Base-by-base conservation (phyloP, 306 rosid species). In the Phaseolus lunatus region DNA sequence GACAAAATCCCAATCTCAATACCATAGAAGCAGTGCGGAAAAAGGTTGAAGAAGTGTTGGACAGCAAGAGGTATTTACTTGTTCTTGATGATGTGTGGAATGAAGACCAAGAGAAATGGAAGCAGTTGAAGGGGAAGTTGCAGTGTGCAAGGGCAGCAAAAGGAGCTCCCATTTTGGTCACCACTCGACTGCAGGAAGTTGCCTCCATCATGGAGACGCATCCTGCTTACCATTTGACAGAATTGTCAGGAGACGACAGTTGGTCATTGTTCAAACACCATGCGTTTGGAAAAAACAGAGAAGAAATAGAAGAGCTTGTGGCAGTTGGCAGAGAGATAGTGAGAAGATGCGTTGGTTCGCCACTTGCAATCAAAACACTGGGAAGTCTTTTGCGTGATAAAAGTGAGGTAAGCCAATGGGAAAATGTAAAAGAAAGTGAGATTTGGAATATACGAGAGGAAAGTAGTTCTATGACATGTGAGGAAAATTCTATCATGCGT, bases 41-140 rank as follows among this genome's bases (percentile, higher is more conserved):
- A 2, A 7, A 15, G 18, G 75, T 26, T 18, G 82, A 27, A 20
- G 66, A 78, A 5, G 3, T 37, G 41, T 18, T 86, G 23, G 20
- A 9, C 1, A 24, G 45, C n/a, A 80, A 73, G 27, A 83, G 47
- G 54, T 81, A 64, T 52, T 52, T 81, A 11, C 63, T 84, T 39
- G 80, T 84, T 69, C 70, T 86, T 1, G 87, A 83, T 14, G 90
- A 78, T n/a, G 77, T 86, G 24, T 75, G 87, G 87, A 78, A 75
- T n/a, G 78, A 81, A 7, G 69, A 81, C 18, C 49, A 22, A 8
- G 62, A 12, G 0, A 22, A 59, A 24, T 86, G 86, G 87, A 68
- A 43, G 9, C 10, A 43, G 33, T 16, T 86, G 64, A 86, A 48
- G 39, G 20, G 41, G n/a, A 1, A 14, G 0, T 16, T 81, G 59